Percentiles rank a stretch among this genome's conserved stretches.
Conservation (phyloP, 257 asterid genomes). For the Solanum gandarillasii region DNA sequence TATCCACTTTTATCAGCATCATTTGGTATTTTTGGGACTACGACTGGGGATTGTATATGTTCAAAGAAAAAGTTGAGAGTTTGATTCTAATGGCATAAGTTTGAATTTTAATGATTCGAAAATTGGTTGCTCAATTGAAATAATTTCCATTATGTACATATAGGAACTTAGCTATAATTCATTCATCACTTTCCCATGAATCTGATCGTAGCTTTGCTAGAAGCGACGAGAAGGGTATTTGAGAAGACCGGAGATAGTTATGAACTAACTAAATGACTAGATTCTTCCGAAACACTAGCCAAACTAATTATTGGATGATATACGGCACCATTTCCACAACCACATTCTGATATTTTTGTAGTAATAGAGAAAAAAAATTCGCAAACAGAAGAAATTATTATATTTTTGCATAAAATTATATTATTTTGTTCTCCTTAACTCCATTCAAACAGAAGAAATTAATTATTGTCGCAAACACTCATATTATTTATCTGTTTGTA, state of each 20-base stretch:
- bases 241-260: background rate
- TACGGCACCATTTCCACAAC: background rate
- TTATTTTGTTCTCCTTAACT: too few species aligned
- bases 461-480: too few species aligned
- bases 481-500: too few species aligned
- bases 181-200: background rate
- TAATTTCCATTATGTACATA: background rate
- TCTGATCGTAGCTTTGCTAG: background rate
- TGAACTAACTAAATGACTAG: background rate
- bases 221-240: background rate
- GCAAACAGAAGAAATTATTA: too few species aligned
- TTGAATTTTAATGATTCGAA: background rate
- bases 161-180: background rate
- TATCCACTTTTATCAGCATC: background rate
- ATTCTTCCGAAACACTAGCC: background rate
- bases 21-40: background rate
- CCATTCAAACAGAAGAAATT: too few species aligned
- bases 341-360: background rate
- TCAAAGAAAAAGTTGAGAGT: background rate
- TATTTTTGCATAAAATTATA: too few species aligned
- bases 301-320: background rate
- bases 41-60: background rate
- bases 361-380: background rate
- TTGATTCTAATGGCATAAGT: background rate
- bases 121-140: background rate